Percentiles rank a stretch among this genome's conserved stretches.
These are phyloP conservation scores for Sporothrix brunneoviolacea DNA, from an alignment of 2,329 filamentous ascomycete species.

Conservation along the genomic window DNA sequence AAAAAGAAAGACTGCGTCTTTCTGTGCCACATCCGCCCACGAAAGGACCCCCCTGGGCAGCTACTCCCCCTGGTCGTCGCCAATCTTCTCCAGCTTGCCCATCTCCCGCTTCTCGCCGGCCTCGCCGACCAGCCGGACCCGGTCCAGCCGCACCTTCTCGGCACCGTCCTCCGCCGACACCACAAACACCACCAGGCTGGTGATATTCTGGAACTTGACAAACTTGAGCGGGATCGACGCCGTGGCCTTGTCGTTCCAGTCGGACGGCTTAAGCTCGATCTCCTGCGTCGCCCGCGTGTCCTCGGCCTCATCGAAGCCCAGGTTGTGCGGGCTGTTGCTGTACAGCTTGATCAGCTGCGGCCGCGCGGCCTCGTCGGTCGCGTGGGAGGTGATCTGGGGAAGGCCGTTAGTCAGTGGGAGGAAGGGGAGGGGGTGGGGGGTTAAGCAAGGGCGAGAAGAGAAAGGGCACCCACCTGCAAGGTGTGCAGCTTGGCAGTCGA, in stretches of 20 bases:
- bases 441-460: neutral
- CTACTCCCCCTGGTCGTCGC: slow-evolving; percentile 64
- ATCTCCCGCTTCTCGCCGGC: slow-evolving; percentile 84
- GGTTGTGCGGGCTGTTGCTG: slow-evolving; percentile 79
- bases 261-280: slow-evolving; percentile 63
- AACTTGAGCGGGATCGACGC: slow-evolving; percentile 70
- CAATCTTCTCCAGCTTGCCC: slow-evolving; percentile 94
- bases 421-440: neutral
- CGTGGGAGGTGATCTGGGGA: slow-evolving; percentile 72
- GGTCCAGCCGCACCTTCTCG: slow-evolving; percentile 79
- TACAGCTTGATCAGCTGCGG: slow-evolving; percentile 81
- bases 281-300: slow-evolving; percentile 74
- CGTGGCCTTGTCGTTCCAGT: slow-evolving; percentile 78
- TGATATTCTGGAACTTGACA: slow-evolving; percentile 96
- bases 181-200: slow-evolving; percentile 79
- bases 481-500: slow-evolving; percentile 85
- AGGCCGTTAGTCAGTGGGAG: neutral
- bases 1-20: neutral
- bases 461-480: slow-evolving; percentile 46
- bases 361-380: slow-evolving; percentile 66
- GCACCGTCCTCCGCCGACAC: slow-evolving; percentile 75
- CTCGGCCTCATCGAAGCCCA: slow-evolving; percentile 93
- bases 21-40: too few species aligned
- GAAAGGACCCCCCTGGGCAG: too few species aligned
- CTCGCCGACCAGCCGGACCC: slow-evolving; percentile 77